Percentiles rank a stretch among this genome's conserved stretches.
These are phyloP conservation scores for Thozetella sp. DNA, from an alignment of 495 filamentous ascomycete species.

Conservation along the genomic window DNA sequence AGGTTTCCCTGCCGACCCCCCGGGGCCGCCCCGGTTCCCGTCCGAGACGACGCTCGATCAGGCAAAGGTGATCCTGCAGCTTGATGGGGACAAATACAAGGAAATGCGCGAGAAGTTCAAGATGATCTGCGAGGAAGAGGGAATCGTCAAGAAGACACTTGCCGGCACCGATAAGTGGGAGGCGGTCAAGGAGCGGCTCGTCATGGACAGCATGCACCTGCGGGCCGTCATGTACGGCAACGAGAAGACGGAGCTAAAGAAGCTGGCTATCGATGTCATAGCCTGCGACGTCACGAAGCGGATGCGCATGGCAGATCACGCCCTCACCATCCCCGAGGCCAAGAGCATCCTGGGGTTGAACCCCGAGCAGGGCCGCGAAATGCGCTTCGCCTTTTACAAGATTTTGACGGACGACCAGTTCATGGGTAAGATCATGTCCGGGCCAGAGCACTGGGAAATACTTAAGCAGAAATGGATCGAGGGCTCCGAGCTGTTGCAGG, in stretches of 20 bases:
- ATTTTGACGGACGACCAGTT: conserved; percentile 70
- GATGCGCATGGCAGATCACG: conserved; percentile 63
- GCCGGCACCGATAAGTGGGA: conserved; percentile 76
- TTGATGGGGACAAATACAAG: conserved; percentile 65
- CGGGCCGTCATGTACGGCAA: conserved; percentile 60
- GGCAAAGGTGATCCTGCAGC: conserved; percentile 66
- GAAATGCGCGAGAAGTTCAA: conserved; percentile 68
- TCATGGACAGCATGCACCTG: conserved; percentile 66
- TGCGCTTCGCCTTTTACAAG: conserved; percentile 67
- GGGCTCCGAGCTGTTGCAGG: conserved; percentile 56
- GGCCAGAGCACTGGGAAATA: conserved; percentile 70
- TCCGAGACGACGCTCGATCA: conserved; percentile 84
- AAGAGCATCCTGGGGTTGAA: conserved; percentile 74
- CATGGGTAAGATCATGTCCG: conserved; percentile 72
- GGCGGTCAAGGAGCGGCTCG: conserved; percentile 66
- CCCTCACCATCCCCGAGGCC: conserved; percentile 71
- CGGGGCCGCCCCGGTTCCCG: conserved; percentile 74
- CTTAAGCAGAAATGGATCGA: conserved; percentile 71
- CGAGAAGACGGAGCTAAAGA: conserved; percentile 41
- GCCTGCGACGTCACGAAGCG: conserved; percentile 83
- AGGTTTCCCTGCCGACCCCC: conserved; percentile 73
- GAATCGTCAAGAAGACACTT: conserved; percentile 73
- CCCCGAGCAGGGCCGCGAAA: conserved; percentile 66
- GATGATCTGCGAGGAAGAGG: conserved; percentile 63
- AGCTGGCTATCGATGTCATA: conserved; percentile 74